A percentile compares a stretch with the other conserved stretches of the same genome.
Evolutionary conservation across 2,329 filamentous ascomycete species (phyloP).

Genomic region (Akanthomyces lecanii): DNA sequence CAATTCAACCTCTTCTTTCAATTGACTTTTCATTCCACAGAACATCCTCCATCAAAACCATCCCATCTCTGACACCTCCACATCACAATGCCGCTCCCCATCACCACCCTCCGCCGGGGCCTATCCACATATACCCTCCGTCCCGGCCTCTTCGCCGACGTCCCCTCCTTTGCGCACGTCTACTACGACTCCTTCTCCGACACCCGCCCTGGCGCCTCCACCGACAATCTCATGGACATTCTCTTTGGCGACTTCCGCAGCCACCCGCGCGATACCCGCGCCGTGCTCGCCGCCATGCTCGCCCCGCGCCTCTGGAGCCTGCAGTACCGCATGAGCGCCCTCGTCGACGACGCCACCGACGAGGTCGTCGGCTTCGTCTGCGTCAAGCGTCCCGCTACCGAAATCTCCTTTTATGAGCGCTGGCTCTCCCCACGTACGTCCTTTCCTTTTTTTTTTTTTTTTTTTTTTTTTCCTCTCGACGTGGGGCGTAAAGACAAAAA

Average conservation of each 20-base stretch:
- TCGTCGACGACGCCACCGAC: slow-evolving; percentile 21
- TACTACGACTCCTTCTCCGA: slow-evolving; percentile 29
- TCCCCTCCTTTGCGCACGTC: slow-evolving; percentile 24
- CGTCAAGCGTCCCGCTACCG: slow-evolving; percentile 29
- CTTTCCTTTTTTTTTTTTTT: background rate
- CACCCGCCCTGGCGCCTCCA: background rate
- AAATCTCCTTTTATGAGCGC: slow-evolving; percentile 27
- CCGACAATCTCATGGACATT: slow-evolving; percentile 28
- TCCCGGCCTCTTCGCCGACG: slow-evolving; percentile 30
- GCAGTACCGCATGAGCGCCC: slow-evolving; percentile 29
- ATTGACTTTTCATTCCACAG: background rate
- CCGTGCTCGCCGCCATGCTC: slow-evolving; percentile 26
- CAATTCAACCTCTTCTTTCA: too few species aligned
- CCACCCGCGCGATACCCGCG: slow-evolving; percentile 18
- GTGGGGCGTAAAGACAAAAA: background rate
- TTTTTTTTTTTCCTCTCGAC: slow-evolving; percentile 4
- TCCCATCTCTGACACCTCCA: too few species aligned
- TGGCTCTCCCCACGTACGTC: slow-evolving; percentile 26
- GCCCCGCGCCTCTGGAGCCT: slow-evolving; percentile 31
- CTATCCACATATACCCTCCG: slow-evolving; percentile 26
- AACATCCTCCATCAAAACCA: too few species aligned
- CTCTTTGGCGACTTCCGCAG: slow-evolving; percentile 24
- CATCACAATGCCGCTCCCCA: background rate
- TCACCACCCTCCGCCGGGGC: background rate
- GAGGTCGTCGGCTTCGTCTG: slow-evolving; percentile 30